These are phyloP conservation scores for Datisca glomerata DNA, from an alignment of 306 rosid genomes.

Conservation along the genomic window DNA sequence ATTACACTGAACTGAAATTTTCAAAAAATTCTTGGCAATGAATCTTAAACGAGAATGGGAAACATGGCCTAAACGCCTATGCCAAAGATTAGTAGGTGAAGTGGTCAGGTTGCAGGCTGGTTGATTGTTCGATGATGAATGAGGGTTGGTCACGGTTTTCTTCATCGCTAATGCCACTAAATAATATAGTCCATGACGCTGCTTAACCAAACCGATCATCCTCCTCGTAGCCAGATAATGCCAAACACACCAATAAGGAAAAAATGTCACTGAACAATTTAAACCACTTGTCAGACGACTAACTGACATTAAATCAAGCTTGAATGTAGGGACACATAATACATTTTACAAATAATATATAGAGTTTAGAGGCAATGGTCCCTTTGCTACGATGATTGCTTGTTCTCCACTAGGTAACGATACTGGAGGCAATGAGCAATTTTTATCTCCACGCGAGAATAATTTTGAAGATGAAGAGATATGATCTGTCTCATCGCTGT, in stretches of 20 bases:
- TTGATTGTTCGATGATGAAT: neutral
- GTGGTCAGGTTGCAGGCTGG: neutral
- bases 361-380: neutral
- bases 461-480: neutral
- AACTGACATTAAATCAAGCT: neutral
- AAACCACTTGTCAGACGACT: neutral
- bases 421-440: neutral
- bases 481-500: neutral
- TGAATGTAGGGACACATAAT: conserved; percentile 2
- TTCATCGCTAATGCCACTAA: conserved; percentile 1
- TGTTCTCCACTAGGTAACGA: neutral
- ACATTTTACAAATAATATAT: neutral
- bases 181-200: neutral
- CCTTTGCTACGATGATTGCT: neutral
- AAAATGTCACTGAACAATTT: neutral
- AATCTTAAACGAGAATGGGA: neutral
- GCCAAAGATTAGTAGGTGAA: neutral
- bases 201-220: conserved; percentile 4
- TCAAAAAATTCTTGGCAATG: neutral
- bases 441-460: neutral
- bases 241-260: neutral
- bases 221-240: neutral
- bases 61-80: neutral
- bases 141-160: neutral
- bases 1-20: neutral